Evolutionary conservation across 306 rosid genomes (phyloP).

Genomic region (Malus sylvestris): DNA sequence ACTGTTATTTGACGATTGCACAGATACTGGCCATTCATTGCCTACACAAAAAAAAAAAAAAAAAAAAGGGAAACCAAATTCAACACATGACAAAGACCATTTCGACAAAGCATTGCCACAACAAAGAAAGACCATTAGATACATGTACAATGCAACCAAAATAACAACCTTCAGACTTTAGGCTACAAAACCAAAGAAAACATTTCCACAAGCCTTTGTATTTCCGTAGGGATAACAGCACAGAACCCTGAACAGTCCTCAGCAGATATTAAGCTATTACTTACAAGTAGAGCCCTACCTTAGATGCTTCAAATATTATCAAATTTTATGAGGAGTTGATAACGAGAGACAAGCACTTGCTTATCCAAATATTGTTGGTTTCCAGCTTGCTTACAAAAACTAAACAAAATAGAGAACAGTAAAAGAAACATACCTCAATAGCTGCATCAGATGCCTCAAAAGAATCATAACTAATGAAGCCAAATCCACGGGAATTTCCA

Average conservation of each 20-base stretch:
- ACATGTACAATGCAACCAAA: neutral
- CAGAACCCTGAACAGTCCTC: neutral
- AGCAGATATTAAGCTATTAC: neutral
- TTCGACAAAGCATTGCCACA: neutral
- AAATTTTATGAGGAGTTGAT: neutral
- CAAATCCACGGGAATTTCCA: slow-evolving; percentile 96
- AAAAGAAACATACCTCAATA: slow-evolving; percentile 61
- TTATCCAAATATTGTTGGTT: neutral
- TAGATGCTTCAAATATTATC: neutral
- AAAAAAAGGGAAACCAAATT: neutral
- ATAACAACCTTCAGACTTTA: neutral
- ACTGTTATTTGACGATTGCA: slow-evolving; percentile 99
- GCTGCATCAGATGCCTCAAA: slow-evolving; percentile 99
- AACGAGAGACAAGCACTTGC: neutral
- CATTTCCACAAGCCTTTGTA: neutral
- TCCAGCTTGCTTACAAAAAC: neutral
- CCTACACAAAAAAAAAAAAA: slow-evolving; percentile 26
- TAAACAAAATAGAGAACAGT: neutral
- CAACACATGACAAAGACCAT: neutral
- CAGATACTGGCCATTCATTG: slow-evolving; percentile 96
- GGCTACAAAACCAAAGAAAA: neutral
- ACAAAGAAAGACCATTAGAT: neutral
- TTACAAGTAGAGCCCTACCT: neutral
- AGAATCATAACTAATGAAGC: slow-evolving; percentile 95
- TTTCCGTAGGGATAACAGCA: neutral